Evolutionary conservation across 148 eudicot genomes (phyloP), one percentile per base, ranked within the genome.

Genomic region (Agrostemma githago): DNA sequence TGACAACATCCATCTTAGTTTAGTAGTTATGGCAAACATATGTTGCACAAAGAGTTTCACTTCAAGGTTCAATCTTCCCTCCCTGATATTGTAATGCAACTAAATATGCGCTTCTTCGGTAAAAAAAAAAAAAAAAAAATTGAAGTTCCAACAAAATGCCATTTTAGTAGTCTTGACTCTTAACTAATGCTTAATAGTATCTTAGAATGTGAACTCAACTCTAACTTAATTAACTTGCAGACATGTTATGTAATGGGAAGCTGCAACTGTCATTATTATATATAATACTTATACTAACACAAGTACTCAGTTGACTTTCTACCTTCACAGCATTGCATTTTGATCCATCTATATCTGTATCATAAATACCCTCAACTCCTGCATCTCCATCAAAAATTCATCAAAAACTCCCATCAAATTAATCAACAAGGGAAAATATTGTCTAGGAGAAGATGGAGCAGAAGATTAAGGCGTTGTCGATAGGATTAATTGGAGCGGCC

Each of bases 401-500:
- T 19, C 62, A 73, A 16, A 56, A 71, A 8, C 3, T 26, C 11
- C 11, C 5, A 46, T 7, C 48, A 64, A 48, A 62, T 9, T 72
- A 60, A 64, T 14, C 11, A 9, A 5, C 43, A 44, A 46, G 62
- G 51, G 19, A 46, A 60, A 2, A 39, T 20, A 26, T 61, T 3
- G 64, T 17, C 34, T 60, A 8, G 26, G 57, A 26, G 62, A 76
- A 38, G 64, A 89, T 86, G 91, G 86, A 78, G 67, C 85, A 81
- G 76, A 91, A 81, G 34, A 34, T 46, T 68, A 82, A 79, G 58
- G 86, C 91, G 39, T 42, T 87, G 17, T n/a, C 87, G 77, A 79
- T 89, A 38, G 93, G 89, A 46, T 6, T 86, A 19, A 71, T 81
- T 17, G 97, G 97, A 14, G 93, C 87, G 56, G 84, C 68, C 11